These are phyloP conservation scores for Phytopythium sindhum DNA, from an alignment of 352 stramenopile genomes.

Conservation along the genomic window DNA sequence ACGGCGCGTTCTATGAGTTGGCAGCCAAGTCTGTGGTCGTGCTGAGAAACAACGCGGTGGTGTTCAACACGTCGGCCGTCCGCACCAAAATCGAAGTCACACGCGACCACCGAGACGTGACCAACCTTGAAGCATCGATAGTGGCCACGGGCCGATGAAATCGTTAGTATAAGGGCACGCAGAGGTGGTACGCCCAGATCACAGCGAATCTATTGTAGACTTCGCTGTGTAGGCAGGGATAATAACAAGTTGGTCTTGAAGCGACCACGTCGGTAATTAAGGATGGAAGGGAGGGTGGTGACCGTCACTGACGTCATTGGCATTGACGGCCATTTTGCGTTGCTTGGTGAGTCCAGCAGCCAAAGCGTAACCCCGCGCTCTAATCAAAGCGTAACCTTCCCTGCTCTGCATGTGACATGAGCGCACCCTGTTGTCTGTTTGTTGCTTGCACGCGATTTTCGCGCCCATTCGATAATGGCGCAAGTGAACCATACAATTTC, in stretches of 20 bases:
- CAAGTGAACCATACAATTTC: background rate
- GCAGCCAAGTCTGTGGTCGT: conserved; percentile 45
- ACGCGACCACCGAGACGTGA: background rate
- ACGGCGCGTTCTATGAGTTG: conserved; percentile 31
- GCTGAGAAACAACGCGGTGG: conserved; percentile 26
- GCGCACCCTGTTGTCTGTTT: background rate
- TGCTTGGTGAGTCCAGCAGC: background rate
- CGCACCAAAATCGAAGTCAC: too few relatives aligned
- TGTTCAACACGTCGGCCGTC: conserved; percentile 63
- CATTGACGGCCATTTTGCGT: background rate
- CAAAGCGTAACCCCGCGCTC: background rate
- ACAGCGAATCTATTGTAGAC: background rate
- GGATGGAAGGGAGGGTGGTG: background rate
- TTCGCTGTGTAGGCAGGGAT: background rate
- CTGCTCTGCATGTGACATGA: background rate
- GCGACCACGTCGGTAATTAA: background rate
- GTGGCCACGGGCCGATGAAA: background rate
- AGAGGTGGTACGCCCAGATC: background rate
- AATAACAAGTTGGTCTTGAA: background rate
- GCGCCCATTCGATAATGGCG: background rate
- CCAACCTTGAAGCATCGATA: background rate
- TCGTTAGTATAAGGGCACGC: background rate
- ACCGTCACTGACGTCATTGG: background rate
- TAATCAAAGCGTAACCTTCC: background rate
- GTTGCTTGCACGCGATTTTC: background rate